Evolutionary conservation across 768 basidiomycete species (phyloP).

Genomic region (Pulveroboletus sp.): DNA sequence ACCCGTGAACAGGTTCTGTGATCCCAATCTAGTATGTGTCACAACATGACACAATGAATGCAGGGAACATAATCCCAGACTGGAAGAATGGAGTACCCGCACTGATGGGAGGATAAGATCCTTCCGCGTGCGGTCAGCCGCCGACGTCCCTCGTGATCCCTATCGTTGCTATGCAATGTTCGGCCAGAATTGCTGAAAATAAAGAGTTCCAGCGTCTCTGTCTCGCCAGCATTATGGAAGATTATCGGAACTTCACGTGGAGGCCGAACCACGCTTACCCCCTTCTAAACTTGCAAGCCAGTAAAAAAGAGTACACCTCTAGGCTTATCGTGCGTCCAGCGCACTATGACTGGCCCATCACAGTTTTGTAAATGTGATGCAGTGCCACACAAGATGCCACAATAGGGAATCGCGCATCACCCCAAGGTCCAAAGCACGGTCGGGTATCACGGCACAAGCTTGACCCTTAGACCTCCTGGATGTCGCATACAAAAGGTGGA

Average conservation of each 20-base stretch:
- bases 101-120: constrained; percentile 17
- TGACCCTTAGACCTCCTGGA: not conserved
- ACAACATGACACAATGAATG: not conserved
- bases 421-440: not conserved
- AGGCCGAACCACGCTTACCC: not conserved
- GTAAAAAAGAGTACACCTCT: not conserved
- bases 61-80: not conserved
- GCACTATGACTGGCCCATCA: not conserved
- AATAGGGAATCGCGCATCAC: not conserved
- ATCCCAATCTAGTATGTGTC: not conserved
- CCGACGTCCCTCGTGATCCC: not conserved
- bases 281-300: not conserved
- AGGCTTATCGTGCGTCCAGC: not conserved
- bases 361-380: not conserved
- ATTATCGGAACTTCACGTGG: not conserved
- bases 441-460: no score
- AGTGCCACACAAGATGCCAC: not conserved
- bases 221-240: not conserved
- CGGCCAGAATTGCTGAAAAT: not conserved
- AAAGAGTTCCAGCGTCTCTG: not conserved
- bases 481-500: not conserved
- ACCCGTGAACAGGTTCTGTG: not conserved
- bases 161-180: not conserved
- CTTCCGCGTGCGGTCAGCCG: not conserved
- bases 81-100: not conserved